Base-by-base conservation (phyloP, 768 basidiomycete genomes). In the Lactifluus echinatus region DNA sequence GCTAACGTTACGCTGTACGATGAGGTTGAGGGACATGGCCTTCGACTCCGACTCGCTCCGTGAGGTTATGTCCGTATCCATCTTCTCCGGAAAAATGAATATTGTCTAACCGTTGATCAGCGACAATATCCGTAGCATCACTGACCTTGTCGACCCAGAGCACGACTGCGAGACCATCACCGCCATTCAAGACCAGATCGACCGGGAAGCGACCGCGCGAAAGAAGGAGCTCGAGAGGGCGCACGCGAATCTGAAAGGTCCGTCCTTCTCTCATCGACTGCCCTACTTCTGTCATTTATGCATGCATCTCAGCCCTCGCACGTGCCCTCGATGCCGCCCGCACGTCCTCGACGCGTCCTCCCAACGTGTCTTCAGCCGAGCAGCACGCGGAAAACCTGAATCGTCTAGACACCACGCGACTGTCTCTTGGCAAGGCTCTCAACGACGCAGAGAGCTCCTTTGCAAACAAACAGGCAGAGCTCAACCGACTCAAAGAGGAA, bases 131-230 rank as follows among this genome's bases (percentile, higher is more conserved):
- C 77, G 76, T 61, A 83, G 82, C 58, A 86, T 89, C 79, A 72
- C 79, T 31, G 76, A 79, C 3, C 82, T 89, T 56, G 86, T 91
- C 53, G 83, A 87, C 64, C 85, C 87, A 11, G 83, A 85, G 42
- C 86, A 89, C 52, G 89, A 91, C 68, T 89, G 82, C 66, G 71
- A 85, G 56, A 84, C 85, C 12, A 87, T 91, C 48, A 81, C 83
- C 15, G 80, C 78, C 7, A 83, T 87, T 8, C 86, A 90, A 63
- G 82, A 89, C 57, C 82, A 78, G 61, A 82, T 88, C 66, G 77
- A 77, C 14, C 63, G 75, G 7, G 80, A 80, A 10, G 80, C 84
- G 57, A 72, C 76, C 7, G 74, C 70, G 53, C 73, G 82, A 49
- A 85, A 79, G 70, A 84, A 81, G 63, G 85, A 86, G 44, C 68